These are phyloP conservation scores for Colletotrichum sansevieriae DNA, from an alignment of 2,329 filamentous ascomycete species.

Conservation along the genomic window DNA sequence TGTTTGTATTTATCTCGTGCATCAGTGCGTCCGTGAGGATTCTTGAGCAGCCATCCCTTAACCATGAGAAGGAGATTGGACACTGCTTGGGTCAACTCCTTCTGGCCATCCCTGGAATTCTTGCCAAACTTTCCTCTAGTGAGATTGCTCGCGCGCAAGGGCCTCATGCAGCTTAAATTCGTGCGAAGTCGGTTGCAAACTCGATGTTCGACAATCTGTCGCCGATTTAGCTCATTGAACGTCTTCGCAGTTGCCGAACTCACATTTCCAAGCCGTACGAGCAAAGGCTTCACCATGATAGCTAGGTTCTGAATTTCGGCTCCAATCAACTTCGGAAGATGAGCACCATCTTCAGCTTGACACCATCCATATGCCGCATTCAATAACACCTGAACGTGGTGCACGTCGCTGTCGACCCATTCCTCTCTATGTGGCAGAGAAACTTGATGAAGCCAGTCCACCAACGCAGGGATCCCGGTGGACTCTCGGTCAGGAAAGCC, in stretches of 20 bases:
- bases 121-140: not conserved
- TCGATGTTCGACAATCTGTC: not conserved
- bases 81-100: not conserved
- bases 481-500: slow-evolving; percentile 31
- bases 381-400: slow-evolving; percentile 32
- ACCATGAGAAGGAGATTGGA: too few relatives aligned
- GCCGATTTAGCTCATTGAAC: too few relatives aligned
- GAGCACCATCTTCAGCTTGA: too few relatives aligned
- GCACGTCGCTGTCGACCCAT: slow-evolving; percentile 23
- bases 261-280: too few relatives aligned
- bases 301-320: too few relatives aligned
- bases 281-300: too few relatives aligned
- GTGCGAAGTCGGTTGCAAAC: not conserved
- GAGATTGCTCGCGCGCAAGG: not conserved
- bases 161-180: slow-evolving; percentile 6
- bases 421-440: slow-evolving; percentile 36
- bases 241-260: not conserved
- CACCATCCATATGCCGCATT: slow-evolving; percentile 35
- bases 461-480: slow-evolving; percentile 28
- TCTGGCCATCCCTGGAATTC: not conserved
- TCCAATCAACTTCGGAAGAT: too few relatives aligned
- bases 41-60: too few relatives aligned
- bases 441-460: slow-evolving; percentile 28
- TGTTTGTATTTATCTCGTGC: too few relatives aligned
- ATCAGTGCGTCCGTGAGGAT: too few relatives aligned